These are phyloP conservation scores for Penicillium glabrum DNA, from an alignment of 2,329 filamentous ascomycete genomes.

Conservation along the genomic window DNA sequence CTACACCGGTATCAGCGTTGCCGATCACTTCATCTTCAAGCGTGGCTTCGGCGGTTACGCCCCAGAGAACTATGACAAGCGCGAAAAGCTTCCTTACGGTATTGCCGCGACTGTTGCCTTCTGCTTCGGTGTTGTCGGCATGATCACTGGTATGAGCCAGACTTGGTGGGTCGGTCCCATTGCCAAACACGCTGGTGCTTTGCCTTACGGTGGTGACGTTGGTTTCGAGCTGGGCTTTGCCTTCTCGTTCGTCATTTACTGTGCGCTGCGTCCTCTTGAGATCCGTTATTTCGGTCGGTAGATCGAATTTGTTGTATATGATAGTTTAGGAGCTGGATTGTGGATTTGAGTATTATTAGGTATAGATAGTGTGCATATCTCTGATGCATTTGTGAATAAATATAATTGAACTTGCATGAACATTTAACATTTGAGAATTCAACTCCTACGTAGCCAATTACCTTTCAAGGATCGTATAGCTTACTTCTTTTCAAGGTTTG, in stretches of 20 bases:
- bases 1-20: slow-evolving; percentile 65
- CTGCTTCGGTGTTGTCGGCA: slow-evolving; percentile 63
- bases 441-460: too few species aligned
- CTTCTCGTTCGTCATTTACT: slow-evolving; percentile 57
- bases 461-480: too few species aligned
- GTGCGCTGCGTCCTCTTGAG: slow-evolving; percentile 52
- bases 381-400: neutral
- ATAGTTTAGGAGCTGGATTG: neutral
- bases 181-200: slow-evolving; percentile 56
- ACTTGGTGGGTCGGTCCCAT: slow-evolving; percentile 69
- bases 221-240: slow-evolving; percentile 67
- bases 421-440: neutral
- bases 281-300: slow-evolving; percentile 45
- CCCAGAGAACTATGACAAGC: slow-evolving; percentile 59
- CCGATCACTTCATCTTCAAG: slow-evolving; percentile 69
- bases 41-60: slow-evolving; percentile 61
- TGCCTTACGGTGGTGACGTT: slow-evolving; percentile 54
- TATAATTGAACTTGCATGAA: neutral
- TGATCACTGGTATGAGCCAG: slow-evolving; percentile 70
- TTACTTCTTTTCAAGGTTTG: too few species aligned
- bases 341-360: neutral
- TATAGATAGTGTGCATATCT: neutral
- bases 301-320: slow-evolving; percentile 12
- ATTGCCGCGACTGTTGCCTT: slow-evolving; percentile 65
- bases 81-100: slow-evolving; percentile 60